phyloP scores from a whole-genome alignment of 1,139 yeast genomes.

The Protomyces inundatus region DNA sequence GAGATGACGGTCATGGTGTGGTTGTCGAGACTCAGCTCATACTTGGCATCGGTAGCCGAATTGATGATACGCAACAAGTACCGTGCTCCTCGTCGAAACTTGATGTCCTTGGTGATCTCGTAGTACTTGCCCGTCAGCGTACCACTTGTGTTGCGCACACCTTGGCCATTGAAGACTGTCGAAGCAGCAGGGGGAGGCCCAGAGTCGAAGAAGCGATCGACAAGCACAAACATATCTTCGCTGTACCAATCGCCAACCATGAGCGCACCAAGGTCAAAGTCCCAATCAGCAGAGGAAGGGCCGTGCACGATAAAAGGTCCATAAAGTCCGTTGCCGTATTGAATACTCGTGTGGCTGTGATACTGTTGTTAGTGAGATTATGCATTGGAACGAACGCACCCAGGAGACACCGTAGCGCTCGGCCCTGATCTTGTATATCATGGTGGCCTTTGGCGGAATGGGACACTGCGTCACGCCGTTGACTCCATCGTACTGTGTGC shows the following conservation, averaged over 20 bases:
- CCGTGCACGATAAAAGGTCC: slow-evolving; percentile 1
- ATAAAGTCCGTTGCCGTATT: slow-evolving; percentile 41
- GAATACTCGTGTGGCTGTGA: slow-evolving; percentile 48
- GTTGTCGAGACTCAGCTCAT: slow-evolving; percentile 35
- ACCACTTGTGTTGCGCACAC: slow-evolving; percentile 33
- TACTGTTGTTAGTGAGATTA: slow-evolving; percentile 42
- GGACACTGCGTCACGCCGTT: slow-evolving; percentile 79
- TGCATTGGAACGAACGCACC: slow-evolving; percentile 79
- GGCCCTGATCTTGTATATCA: slow-evolving; percentile 63
- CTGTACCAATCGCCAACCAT: slow-evolving; percentile 75
- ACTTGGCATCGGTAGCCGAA: slow-evolving; percentile 36
- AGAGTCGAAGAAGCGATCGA: slow-evolving; percentile 53
- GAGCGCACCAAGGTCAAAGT: slow-evolving; percentile 56
- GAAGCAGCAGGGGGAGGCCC: slow-evolving; percentile 77
- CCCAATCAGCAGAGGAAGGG: slow-evolving; percentile 42
- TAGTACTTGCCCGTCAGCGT: slow-evolving; percentile 30
- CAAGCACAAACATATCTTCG: slow-evolving; percentile 47
- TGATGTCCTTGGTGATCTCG: slow-evolving; percentile 30
- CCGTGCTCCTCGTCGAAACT: slow-evolving; percentile 28
- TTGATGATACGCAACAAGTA: slow-evolving; percentile 38
- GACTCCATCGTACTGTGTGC: slow-evolving; percentile 74
- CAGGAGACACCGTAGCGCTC: slow-evolving; percentile 75
- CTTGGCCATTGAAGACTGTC: slow-evolving; percentile 38
- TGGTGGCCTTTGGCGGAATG: slow-evolving; percentile 61
- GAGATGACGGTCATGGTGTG: slow-evolving; percentile 39